Conservation (phyloP, 768 basidiomycete genomes). For the Lactifluus echinatus region DNA sequence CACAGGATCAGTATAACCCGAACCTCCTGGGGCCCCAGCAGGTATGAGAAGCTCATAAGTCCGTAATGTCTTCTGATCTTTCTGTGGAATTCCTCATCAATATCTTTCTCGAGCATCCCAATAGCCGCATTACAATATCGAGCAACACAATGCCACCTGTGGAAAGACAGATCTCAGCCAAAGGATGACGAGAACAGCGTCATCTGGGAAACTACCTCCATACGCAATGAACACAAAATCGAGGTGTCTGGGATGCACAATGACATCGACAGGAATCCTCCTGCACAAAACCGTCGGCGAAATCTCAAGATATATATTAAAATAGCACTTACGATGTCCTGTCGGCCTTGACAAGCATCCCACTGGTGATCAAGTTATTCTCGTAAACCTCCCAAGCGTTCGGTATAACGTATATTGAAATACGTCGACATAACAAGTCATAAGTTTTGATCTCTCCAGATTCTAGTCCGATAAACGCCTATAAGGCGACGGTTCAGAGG, state of each 20-base stretch:
- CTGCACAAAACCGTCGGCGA: constrained; percentile 16
- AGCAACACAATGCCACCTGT: constrained; percentile 53
- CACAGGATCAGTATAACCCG: constrained; percentile 50
- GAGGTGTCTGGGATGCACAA: constrained; percentile 64
- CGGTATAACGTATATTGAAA: constrained; percentile 59
- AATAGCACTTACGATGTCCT: constrained; percentile 30
- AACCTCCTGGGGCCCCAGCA: constrained; percentile 77
- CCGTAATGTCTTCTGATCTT: constrained; percentile 42
- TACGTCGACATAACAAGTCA: constrained; percentile 59
- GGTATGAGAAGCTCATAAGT: constrained; percentile 64
- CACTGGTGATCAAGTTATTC: constrained; percentile 39
- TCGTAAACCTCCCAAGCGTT: constrained; percentile 74
- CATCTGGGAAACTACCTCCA: constrained; percentile 37
- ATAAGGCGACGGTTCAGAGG: constrained; percentile 1
- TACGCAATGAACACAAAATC: constrained; percentile 70
- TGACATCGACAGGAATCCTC: constrained; percentile 46
- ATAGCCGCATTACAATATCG: constrained; percentile 40
- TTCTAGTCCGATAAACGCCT: constrained; percentile 43
- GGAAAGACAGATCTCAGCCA: neutral
- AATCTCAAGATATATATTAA: neutral
- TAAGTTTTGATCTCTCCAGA: constrained; percentile 63
- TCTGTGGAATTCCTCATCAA: constrained; percentile 28
- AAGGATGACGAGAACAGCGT: neutral
- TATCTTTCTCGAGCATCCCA: neutral
- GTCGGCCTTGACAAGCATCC: constrained; percentile 30